A percentile compares a stretch with the other conserved stretches of the same genome.
phyloP scores from a whole-genome alignment of 257 asterid species.

The Nicotiana otophora region DNA sequence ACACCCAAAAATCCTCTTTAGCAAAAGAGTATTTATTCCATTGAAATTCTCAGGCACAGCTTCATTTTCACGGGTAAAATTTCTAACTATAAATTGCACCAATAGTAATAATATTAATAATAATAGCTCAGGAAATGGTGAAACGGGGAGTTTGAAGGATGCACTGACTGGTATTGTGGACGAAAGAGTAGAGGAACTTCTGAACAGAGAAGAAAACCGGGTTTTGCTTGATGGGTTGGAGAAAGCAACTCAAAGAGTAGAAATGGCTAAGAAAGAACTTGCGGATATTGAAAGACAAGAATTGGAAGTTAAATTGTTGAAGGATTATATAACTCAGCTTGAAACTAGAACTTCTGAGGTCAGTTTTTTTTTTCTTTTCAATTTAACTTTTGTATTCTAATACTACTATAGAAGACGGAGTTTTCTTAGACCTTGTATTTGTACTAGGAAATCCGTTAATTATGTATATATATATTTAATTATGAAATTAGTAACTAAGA shows the following conservation, averaged over 20 bases:
- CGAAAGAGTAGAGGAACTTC: conserved; percentile 57
- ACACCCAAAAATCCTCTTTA: conserved; percentile 17
- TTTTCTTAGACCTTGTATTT: too few relatives aligned
- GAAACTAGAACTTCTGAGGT: conserved; percentile 83
- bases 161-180: conserved; percentile 64
- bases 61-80: conserved; percentile 15
- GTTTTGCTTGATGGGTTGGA: conserved; percentile 70
- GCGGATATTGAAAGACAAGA: conserved; percentile 77
- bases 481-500: too few relatives aligned
- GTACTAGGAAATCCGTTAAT: too few relatives aligned
- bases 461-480: too few relatives aligned
- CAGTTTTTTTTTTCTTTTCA: not conserved
- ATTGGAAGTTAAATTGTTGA: conserved; percentile 49
- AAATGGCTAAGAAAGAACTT: conserved; percentile 62
- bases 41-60: conserved; percentile 12
- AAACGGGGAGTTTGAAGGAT: conserved; percentile 38
- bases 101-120: conserved; percentile 15
- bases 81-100: conserved; percentile 40
- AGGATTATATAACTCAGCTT: conserved; percentile 63
- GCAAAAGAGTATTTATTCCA: conserved; percentile 13
- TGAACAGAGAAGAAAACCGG: conserved; percentile 72
- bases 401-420: too few relatives aligned
- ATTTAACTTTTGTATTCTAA: not conserved
- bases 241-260: conserved; percentile 75
- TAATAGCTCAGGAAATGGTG: conserved; percentile 26